Evolutionary conservation across 2,329 filamentous ascomycete species (phyloP), one percentile per base, ranked within the genome.

Genomic region (Ploettnerulaceae sp.): DNA sequence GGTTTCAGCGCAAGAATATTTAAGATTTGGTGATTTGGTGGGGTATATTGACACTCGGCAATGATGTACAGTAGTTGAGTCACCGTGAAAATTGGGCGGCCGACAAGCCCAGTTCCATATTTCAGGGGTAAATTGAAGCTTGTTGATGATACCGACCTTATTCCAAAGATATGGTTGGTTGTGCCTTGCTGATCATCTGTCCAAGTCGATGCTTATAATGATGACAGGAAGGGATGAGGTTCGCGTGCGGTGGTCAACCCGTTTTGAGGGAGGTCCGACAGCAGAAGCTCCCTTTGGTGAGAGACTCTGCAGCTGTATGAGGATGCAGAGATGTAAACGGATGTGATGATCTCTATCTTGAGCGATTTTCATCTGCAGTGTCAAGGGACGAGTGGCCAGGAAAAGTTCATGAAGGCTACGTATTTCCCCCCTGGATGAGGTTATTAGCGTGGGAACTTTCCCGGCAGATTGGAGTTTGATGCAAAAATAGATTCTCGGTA

Each of bases 401-500:
- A 21, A 25, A 21, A 25, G 12, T 7, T 33, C 28, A 9, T 17
- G 29, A 18, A 25, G 14, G 14, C 26, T 4, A 8, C 14, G 15
- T 28, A 7, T 12, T 4, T 21, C 31, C 28, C 37, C 37, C 37
- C 37, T 40, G 25, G 31, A 7, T n/a, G 25, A 28, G n/a, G 35
- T 18, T 25, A 2, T 33, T 25, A 34, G 28, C 18, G 20, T 24
- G n/a, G 9, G 9, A 17, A 33, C 12, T 11, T 28, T 34, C 29
- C 39, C 39, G 39, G 39, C 21, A 17, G 7, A 12, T 40, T 40
- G 37, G 34, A 22, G 37, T n/a, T 40, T 12, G n/a, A 38, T 17
- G 34, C 14, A 33, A 42, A 42, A 42, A 42, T 42, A 42, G 39
- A 42, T 42, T 33, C 14, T 33, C 26, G 39, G 39, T n/a, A 25